Percentiles rank a stretch among this genome's conserved stretches.
Evolutionary conservation across 805 yeast species (phyloP).

Genomic region (Barnettozyma wickerhamii): DNA sequence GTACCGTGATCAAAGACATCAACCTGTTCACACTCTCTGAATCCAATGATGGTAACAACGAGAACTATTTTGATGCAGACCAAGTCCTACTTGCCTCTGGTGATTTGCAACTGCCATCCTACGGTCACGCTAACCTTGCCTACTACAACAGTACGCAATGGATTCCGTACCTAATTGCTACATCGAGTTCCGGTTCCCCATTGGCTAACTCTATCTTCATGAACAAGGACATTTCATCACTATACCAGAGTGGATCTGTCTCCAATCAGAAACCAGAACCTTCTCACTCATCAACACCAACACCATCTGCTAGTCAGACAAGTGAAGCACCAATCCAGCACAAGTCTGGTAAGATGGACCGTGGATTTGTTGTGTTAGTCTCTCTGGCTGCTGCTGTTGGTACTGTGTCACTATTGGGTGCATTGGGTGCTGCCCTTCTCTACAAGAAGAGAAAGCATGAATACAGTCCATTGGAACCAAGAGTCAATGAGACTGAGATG

Average conservation of each 20-base stretch:
- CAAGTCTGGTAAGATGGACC: slow-evolving; percentile 27
- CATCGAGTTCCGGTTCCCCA: slow-evolving; percentile 21
- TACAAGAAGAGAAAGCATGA: slow-evolving; percentile 36
- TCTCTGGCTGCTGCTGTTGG: slow-evolving; percentile 65
- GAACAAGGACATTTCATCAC: slow-evolving; percentile 34
- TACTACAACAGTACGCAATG: slow-evolving; percentile 61
- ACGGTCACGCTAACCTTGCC: slow-evolving; percentile 60
- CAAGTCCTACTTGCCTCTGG: slow-evolving; percentile 58
- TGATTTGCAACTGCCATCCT: slow-evolving; percentile 38
- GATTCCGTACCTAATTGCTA: slow-evolving; percentile 58
- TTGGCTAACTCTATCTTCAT: slow-evolving; percentile 29
- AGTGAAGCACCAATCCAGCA: too few species aligned
- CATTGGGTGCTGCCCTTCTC: slow-evolving; percentile 33
- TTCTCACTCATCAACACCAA: slow-evolving; percentile 12
- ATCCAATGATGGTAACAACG: slow-evolving; percentile 27
- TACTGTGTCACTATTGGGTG: slow-evolving; percentile 38
- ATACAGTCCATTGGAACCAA: slow-evolving; percentile 44
- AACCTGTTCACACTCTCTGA: slow-evolving; percentile 35
- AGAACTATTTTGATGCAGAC: slow-evolving; percentile 38
- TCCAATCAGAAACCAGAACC: slow-evolving; percentile 12
- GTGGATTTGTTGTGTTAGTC: slow-evolving; percentile 66
- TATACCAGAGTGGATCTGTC: slow-evolving; percentile 25
- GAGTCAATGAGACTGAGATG: slow-evolving; percentile 60
- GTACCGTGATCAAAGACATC: slow-evolving; percentile 41
- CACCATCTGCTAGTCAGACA: slow-evolving; percentile 15